A percentile compares a stretch with the other conserved stretches of the same genome.
Conservation (phyloP, 2,329 filamentous ascomycete genomes). For the Fusarium penzigii region DNA sequence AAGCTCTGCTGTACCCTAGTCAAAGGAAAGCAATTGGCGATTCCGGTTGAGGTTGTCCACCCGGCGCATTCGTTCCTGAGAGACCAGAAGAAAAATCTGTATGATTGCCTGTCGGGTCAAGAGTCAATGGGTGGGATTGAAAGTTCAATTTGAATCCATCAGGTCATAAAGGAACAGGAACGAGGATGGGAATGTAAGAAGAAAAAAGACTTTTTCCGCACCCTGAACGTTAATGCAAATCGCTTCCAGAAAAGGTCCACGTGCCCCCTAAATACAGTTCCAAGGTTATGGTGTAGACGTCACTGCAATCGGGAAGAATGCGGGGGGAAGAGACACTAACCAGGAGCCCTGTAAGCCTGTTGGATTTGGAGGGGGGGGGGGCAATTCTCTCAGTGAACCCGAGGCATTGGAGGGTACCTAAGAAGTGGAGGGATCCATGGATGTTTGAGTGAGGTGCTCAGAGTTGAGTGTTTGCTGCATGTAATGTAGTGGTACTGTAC, state of each 20-base stretch:
- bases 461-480: too few relatives aligned
- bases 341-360: not conserved
- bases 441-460: too few relatives aligned
- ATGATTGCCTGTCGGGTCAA: too few relatives aligned
- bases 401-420: too few relatives aligned
- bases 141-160: not conserved
- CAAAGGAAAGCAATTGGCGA: not conserved
- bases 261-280: slow-evolving; percentile 19
- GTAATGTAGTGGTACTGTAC: too few relatives aligned
- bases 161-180: slow-evolving; percentile 19
- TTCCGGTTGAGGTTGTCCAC: slow-evolving; percentile 1
- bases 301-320: slow-evolving; percentile 23
- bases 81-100: not conserved
- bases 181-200: slow-evolving; percentile 11
- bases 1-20: slow-evolving; percentile 11
- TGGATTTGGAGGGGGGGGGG: too few relatives aligned
- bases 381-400: too few relatives aligned
- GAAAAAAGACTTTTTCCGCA: slow-evolving; percentile 26
- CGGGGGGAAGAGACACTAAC: slow-evolving; percentile 21
- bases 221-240: not conserved
- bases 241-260: slow-evolving; percentile 24
- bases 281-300: slow-evolving; percentile 19
- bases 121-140: too few relatives aligned
- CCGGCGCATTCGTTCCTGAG: slow-evolving; percentile 11
- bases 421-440: too few relatives aligned